These are phyloP conservation scores for Globisporangium okanoganense DNA, from an alignment of 352 stramenopile species.

Conservation along the genomic window DNA sequence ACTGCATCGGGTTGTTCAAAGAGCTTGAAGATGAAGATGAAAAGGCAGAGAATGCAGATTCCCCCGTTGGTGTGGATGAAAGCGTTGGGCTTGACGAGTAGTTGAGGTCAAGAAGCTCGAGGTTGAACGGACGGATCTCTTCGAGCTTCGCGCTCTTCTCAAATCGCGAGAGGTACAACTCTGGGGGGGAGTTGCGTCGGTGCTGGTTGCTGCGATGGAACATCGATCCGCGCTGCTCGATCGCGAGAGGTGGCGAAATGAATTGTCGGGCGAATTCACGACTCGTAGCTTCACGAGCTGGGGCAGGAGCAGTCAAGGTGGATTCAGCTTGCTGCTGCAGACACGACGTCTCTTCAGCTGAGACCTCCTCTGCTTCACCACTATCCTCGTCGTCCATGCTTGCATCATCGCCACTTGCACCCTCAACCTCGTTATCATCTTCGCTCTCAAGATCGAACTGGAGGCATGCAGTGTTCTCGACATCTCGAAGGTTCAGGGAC, in stretches of 20 bases:
- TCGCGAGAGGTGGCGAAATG: conserved; percentile 58
- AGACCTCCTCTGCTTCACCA: background rate
- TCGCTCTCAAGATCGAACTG: conserved; percentile 17
- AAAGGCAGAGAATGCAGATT: background rate
- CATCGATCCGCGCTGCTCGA: conserved; percentile 26
- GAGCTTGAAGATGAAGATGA: background rate
- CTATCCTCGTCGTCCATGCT: background rate
- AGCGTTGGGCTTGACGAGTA: background rate
- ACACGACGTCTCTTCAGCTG: background rate
- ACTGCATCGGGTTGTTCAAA: conserved; percentile 11
- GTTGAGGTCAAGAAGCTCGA: conserved; percentile 18
- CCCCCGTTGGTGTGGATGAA: conserved; percentile 11
- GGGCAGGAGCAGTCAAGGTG: background rate
- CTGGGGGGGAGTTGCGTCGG: conserved; percentile 63
- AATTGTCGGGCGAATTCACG: conserved; percentile 17
- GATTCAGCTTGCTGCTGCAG: background rate
- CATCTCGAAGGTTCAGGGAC: conserved; percentile 5
- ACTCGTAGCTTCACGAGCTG: background rate
- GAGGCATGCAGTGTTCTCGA: background rate
- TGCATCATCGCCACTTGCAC: background rate
- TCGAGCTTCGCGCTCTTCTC: conserved; percentile 46
- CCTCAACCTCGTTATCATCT: background rate
- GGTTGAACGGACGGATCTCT: conserved; percentile 24
- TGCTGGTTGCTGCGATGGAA: conserved; percentile 28
- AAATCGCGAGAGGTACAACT: conserved; percentile 58